These are phyloP conservation scores for Euphorbia pulcherrima DNA, from an alignment of 345 rosid genomes.

Conservation along the genomic window DNA sequence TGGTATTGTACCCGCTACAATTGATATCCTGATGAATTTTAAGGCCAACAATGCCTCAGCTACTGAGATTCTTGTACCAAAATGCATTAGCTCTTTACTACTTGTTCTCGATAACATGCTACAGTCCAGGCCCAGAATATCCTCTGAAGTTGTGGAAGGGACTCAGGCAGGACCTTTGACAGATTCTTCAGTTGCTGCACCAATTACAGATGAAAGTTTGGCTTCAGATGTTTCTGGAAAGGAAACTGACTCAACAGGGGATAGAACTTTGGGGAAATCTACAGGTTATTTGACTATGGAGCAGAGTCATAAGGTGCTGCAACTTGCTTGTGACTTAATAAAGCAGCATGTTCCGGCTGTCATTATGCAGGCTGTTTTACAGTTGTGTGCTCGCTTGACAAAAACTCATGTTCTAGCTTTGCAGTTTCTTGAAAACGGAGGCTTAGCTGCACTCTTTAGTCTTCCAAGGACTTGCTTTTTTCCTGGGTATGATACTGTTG, in stretches of 20 bases:
- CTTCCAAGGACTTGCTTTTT: conserved; percentile 81
- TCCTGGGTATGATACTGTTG: conserved; percentile 89
- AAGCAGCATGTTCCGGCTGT: conserved; percentile 79
- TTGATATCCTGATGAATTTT: conserved; percentile 62
- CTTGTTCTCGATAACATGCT: conserved; percentile 81
- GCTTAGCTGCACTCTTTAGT: conserved; percentile 67
- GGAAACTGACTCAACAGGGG: conserved; percentile 44
- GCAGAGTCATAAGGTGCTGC: conserved; percentile 67
- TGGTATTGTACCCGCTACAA: conserved; percentile 56
- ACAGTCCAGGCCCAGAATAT: conserved; percentile 57
- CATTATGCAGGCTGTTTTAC: conserved; percentile 96
- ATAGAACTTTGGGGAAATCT: conserved; percentile 67
- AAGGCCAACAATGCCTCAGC: conserved; percentile 48
- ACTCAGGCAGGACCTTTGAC: conserved; percentile 44
- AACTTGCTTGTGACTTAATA: conserved; percentile 63
- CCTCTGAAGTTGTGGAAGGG: conserved; percentile 48
- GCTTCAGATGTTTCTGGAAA: conserved; percentile 46
- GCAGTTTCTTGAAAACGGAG: conserved; percentile 85
- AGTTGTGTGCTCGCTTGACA: conserved; percentile 88
- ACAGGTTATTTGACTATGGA: conserved; percentile 72
- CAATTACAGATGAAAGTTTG: conserved; percentile 34
- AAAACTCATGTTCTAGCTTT: conserved; percentile 70
- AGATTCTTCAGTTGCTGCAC: conserved; percentile 36
- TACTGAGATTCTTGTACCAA: conserved; percentile 57
- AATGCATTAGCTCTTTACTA: conserved; percentile 77